phyloP scores from a whole-genome alignment of 495 filamentous ascomycete genomes.

The Talaromyces liani region DNA sequence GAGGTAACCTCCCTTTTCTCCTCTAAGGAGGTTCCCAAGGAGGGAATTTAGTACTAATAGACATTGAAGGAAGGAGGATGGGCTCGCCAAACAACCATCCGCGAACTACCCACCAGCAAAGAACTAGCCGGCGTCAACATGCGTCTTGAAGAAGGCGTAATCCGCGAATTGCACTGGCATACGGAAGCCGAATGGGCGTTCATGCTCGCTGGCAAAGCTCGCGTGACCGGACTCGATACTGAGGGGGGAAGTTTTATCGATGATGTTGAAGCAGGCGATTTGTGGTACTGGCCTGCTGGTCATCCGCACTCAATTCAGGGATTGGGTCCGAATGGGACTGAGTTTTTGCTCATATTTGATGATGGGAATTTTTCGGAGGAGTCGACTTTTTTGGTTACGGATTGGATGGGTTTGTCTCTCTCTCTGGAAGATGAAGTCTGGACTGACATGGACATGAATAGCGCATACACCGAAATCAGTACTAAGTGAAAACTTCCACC shows the following conservation, averaged over 20 bases:
- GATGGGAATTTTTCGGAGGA: conserved; percentile 63
- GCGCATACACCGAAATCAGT: conserved; percentile 58
- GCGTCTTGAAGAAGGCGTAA: conserved; percentile 59
- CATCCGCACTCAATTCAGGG: conserved; percentile 65
- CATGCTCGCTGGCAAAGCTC: conserved; percentile 51
- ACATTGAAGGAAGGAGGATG: conserved; percentile 53
- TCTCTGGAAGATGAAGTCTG: not conserved
- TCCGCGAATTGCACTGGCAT: conserved; percentile 69
- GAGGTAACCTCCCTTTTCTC: conserved; percentile 34
- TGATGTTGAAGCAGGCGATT: conserved; percentile 59
- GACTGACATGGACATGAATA: conserved; percentile 8
- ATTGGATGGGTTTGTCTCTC: conserved; percentile 49
- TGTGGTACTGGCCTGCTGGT: conserved; percentile 71
- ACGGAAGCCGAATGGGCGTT: conserved; percentile 66
- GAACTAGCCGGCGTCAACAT: conserved; percentile 62
- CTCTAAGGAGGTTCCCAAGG: not conserved
- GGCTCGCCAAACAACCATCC: conserved; percentile 59
- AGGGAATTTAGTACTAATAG: too few relatives aligned
- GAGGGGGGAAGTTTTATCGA: conserved; percentile 64
- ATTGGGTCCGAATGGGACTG: conserved; percentile 55
- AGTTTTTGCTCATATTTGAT: conserved; percentile 67
- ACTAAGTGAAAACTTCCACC: conserved; percentile 57
- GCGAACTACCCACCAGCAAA: conserved; percentile 49
- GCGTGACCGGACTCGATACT: conserved; percentile 58
- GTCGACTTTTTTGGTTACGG: conserved; percentile 59